phyloP scores from a whole-genome alignment of 495 filamentous ascomycete species.

The Amphirosellinia nigrospora region DNA sequence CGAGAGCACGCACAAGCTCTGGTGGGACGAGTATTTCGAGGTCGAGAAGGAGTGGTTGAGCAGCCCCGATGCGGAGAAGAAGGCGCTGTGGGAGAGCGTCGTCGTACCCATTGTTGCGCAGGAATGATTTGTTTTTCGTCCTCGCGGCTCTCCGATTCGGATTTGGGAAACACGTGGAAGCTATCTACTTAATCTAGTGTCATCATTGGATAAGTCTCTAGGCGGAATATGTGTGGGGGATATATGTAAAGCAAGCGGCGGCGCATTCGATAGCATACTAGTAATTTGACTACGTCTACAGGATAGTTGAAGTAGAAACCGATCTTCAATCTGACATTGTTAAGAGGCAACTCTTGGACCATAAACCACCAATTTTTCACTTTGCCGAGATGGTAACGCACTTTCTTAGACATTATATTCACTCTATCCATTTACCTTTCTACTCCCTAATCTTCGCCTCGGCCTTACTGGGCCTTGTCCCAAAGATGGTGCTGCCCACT shows the following conservation, averaged over 20 bases:
- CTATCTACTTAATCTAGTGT: background rate
- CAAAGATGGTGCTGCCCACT: conserved; percentile 95
- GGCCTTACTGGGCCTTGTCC: conserved; percentile 72
- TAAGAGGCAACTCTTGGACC: background rate
- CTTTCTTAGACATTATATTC: background rate
- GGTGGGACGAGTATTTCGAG: conserved; percentile 45
- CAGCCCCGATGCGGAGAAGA: conserved; percentile 36
- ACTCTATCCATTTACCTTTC: background rate
- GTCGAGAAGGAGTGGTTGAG: conserved; percentile 46
- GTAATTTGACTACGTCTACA: conserved; percentile 9
- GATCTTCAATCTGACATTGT: background rate
- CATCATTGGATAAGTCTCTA: background rate
- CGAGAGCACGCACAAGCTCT: conserved; percentile 46
- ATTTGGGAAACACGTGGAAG: background rate
- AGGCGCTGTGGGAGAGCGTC: conserved; percentile 42
- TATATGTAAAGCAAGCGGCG: background rate
- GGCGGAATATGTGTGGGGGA: background rate
- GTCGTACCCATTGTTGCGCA: conserved; percentile 48
- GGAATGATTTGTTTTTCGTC: conserved; percentile 32
- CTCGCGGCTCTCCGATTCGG: background rate
- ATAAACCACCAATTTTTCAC: background rate
- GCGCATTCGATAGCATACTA: background rate
- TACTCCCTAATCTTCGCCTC: conserved; percentile 67
- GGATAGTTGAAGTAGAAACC: background rate
- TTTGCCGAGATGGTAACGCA: background rate